Conservation (phyloP, 495 filamentous ascomycete genomes). For the Gamarada debralockiae region DNA sequence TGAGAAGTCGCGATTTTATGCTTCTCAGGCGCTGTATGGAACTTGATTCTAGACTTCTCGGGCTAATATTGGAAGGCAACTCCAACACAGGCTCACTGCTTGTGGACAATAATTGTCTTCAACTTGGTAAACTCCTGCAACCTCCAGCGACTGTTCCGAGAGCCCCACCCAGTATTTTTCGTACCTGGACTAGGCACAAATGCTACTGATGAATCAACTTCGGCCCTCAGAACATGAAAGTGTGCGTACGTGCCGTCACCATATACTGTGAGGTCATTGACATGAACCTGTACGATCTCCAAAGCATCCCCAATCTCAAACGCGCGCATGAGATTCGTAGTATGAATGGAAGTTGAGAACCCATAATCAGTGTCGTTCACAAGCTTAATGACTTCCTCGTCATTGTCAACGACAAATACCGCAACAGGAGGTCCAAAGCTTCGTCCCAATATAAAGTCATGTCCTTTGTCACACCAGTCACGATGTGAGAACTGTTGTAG, state of each 20-base stretch:
- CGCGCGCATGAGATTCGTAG: not conserved
- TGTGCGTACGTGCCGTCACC: not conserved
- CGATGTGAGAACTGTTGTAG: constrained; percentile 55
- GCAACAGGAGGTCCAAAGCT: constrained; percentile 74
- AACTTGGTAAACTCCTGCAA: no score
- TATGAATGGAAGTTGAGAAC: constrained; percentile 32
- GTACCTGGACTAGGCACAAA: no score
- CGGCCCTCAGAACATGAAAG: no score
- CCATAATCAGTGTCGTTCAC: constrained; percentile 80
- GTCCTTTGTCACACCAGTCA: constrained; percentile 62
- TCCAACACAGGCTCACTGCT: no score
- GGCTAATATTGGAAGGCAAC: no score
- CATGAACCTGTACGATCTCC: not conserved
- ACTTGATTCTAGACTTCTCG: no score
- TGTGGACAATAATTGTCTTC: no score
- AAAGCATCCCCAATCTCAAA: not conserved
- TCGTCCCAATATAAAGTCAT: constrained; percentile 80
- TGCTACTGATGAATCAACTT: no score
- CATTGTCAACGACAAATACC: constrained; percentile 46
- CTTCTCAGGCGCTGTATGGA: no score
- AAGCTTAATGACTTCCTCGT: constrained; percentile 66
- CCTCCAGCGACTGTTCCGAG: no score
- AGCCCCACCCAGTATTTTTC: no score
- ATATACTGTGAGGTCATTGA: not conserved
- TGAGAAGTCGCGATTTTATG: no score